A percentile compares a stretch with the other conserved stretches of the same genome.
These are phyloP conservation scores for Choanephora cucurbitarum DNA, from an alignment of 371 early-diverging fungal species.

Conservation along the genomic window DNA sequence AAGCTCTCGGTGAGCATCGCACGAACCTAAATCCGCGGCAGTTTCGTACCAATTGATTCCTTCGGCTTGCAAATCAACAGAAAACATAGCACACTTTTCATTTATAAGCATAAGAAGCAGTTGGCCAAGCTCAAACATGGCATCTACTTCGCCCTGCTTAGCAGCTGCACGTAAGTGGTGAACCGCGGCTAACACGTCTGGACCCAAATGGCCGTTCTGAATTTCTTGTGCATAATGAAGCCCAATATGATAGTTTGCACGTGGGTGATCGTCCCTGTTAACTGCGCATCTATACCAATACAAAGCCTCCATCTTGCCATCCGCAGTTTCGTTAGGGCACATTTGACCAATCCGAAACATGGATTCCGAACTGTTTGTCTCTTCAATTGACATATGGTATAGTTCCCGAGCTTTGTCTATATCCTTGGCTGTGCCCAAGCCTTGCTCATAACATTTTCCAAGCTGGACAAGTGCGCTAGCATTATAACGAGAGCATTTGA, in stretches of 20 bases:
- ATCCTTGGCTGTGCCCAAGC: constrained; percentile 45
- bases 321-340: constrained; percentile 17
- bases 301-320: constrained; percentile 25
- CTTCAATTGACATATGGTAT: constrained; percentile 37
- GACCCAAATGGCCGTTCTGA: constrained; percentile 10
- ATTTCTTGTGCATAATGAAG: constrained; percentile 35
- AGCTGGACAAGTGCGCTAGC: constrained; percentile 32
- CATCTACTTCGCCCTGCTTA: constrained; percentile 32
- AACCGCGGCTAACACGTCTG: constrained; percentile 22
- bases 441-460: constrained; percentile 44
- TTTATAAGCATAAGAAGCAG: constrained; percentile 12
- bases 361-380: constrained; percentile 36
- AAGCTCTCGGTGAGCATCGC: constrained; percentile 32
- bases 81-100: constrained; percentile 8
- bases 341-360: constrained; percentile 42
- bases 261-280: constrained; percentile 29
- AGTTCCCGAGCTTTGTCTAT: constrained; percentile 36
- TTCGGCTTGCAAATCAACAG: constrained; percentile 15
- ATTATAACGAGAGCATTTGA: constrained; percentile 32
- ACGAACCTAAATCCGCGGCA: constrained; percentile 34
- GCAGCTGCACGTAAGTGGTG: constrained; percentile 34
- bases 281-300: constrained; percentile 42
- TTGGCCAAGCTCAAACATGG: constrained; percentile 43
- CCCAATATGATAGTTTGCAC: constrained; percentile 34
- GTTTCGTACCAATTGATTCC: constrained; percentile 32